Evolutionary conservation across 495 filamentous ascomycete genomes (phyloP), one percentile per base, ranked within the genome.

Genomic region (Xylaria flabelliformis): DNA sequence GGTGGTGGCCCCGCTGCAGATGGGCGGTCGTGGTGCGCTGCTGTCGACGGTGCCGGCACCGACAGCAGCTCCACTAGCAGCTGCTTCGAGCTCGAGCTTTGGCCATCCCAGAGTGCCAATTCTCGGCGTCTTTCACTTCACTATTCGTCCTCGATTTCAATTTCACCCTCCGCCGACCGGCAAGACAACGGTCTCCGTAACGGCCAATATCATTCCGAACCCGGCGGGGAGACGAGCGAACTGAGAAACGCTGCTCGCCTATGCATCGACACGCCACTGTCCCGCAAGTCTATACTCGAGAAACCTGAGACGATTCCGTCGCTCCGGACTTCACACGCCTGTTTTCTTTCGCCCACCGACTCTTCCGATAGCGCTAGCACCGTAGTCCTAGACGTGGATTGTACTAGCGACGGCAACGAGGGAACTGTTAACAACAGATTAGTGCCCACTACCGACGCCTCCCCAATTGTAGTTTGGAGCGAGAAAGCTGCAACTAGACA

Each of bases 11-110:
- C 65, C 65, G 34, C 65, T 67, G n/a, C 46, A 34, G 24, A 13
- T 46, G 19, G 34, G 36, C 17, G 26, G 66, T 56, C n/a, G 53
- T 58, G 32, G 58, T 19, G 59, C 41, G 39, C n/a, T 64, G 56
- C 29, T 36, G 21, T 63, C 36, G 24, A 32, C 64, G 64, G 64
- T 69, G 72, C 69, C 77, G 70, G 76, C 59, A 50, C 67, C 55
- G 55, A 44, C 19, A 55, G 64, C 55, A 26, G 68, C 56, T 42
- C 44, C 42, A 53, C 55, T 12, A 10, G 32, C 34, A 59, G 15
- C 21, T 39, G 74, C 61, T 64, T 75, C 2, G 69, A 75, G 67
- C 73, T 74, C 55, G 64, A 70, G 72, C 69, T 67, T 67, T 73
- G 51, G 61, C 61, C 76, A 53, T 17, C 29, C 10, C 21, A 56